Base-by-base conservation (phyloP, 345 rosid genomes). In the Gossypium bickii region DNA sequence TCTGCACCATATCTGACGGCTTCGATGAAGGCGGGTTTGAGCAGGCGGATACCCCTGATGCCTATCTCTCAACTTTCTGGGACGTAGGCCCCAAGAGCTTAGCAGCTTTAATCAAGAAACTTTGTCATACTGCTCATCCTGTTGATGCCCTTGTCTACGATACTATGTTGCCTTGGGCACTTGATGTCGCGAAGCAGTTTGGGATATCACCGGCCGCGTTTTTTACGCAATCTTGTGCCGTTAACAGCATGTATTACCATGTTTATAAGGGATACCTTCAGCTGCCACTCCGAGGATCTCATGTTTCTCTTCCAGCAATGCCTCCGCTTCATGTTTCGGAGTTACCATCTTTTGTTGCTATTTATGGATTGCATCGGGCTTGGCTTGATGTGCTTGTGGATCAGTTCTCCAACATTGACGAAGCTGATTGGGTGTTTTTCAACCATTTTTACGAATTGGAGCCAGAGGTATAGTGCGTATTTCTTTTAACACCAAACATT, bases 181-280 rank as follows among this genome's bases (percentile, higher is more conserved):
- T 78, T 53, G 86, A 83, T 69, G 79, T 79, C 0, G 81, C 86
- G 1, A 85, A 80, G 80, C 43, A 49, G 48, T 78, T 78, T 52
- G 86, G 80, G 5, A 0, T 80, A 4, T 3, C n/a, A 13, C 68
- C 72, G 15, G 84, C 53, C 7, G 75, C 13, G 49, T 85, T 85
- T 67, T 74, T 78, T 44, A 85, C 84, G 3, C 85, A 85, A 25
- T 59, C 84, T 2, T 82, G 88, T 72, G 77, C 83, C 70, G 88
- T 82, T 1, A 73, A 80, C 59, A 45, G 4, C 61, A 53, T 80
- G 1, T 80, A 82, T 70, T 85, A 80, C 53, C 84, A 82, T 61
- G 75, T 77, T 11, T 24, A 67, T 1, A 48, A 16, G 29, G 84
- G 86, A 13, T 20, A 75, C 5, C 77, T 85, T 41, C 27, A 25